Evolutionary conservation across 208 protist genomes (phyloP), one percentile per base, ranked within the genome.

Genomic region (Borovskyia barvae): DNA sequence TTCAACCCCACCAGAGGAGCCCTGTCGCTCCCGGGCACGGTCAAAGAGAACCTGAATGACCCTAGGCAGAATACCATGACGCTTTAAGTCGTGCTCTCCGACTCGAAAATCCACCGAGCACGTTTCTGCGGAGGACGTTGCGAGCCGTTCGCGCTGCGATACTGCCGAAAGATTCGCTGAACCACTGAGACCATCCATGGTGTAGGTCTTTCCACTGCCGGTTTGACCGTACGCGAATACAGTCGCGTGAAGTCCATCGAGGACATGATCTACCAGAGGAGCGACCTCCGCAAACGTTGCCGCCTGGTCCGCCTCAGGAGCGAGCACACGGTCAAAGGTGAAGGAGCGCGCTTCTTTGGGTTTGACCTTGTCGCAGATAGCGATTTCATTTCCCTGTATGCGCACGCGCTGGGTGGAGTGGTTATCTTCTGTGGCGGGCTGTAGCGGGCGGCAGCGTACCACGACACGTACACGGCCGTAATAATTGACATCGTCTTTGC

Each of bases 171-270:
- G 22, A n/a, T 42, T 25, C 33, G 53, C 33, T n/a, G n/a, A n/a
- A 49, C 90, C 90, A 1, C 72, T 57, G 9, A 93, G 50, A 3
- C 92, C 92, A 29, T 94, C 87, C 75, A 95, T 92, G 15, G 92
- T 97, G 72, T 81, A 77, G 11, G 87, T 95, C 63, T 97, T 97
- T 17, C 92, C 92, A 45, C 85, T 91, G n/a, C 88, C 88, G 1
- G 92, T 97, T 60, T 95, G 88, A 2, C 92, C 92, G 36, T 97
- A 97, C 28, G 85, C 86, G 50, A 97, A 94, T 0, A 97, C 71
- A 8, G 84, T 95, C 1, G 89, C 86, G 60, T 94, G 85, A 36
- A 93, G 80, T 4, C 90, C 90, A 35, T 90, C 72, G 17, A 96
- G 77, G 8, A 87, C 85, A 52, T 94, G 90, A n/a, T 92, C 80